phyloP scores from a whole-genome alignment of 129 eudicot genomes.

The Erigeron canadensis region DNA sequence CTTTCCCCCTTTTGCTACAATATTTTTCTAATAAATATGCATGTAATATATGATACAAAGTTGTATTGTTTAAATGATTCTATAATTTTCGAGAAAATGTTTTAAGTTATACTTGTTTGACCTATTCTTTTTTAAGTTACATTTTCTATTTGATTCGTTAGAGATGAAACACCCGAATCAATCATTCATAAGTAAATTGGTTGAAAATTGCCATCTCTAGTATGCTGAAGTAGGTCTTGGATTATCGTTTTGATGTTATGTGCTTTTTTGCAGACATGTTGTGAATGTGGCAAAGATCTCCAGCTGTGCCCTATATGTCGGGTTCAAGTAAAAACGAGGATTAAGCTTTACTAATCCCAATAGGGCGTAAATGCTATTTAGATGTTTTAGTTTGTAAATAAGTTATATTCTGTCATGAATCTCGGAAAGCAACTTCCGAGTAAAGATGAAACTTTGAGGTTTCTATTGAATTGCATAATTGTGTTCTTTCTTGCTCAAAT shows the following conservation, averaged over 20 bases:
- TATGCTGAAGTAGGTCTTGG: neutral
- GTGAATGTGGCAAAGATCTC: constrained; percentile 76
- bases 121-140: neutral
- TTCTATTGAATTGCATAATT: constrained; percentile 8
- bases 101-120: neutral
- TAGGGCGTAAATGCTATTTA: constrained; percentile 7
- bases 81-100: too few relatives aligned
- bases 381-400: constrained; percentile 26
- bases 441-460: neutral
- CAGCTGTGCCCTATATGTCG: constrained; percentile 75
- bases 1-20: neutral
- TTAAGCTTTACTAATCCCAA: constrained; percentile 59
- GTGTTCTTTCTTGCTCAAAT: neutral
- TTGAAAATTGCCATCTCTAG: too few relatives aligned
- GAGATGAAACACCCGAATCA: neutral
- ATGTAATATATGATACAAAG: neutral
- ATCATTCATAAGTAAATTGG: neutral
- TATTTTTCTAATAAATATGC: neutral
- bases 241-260: neutral
- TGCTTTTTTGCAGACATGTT: constrained; percentile 65
- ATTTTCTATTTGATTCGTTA: too few relatives aligned
- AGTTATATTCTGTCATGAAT: constrained; percentile 14
- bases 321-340: constrained; percentile 51
- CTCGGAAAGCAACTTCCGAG: neutral
- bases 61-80: neutral